Conservation (phyloP, 169 alveolate species). For the Condylostoma magnum region DNA sequence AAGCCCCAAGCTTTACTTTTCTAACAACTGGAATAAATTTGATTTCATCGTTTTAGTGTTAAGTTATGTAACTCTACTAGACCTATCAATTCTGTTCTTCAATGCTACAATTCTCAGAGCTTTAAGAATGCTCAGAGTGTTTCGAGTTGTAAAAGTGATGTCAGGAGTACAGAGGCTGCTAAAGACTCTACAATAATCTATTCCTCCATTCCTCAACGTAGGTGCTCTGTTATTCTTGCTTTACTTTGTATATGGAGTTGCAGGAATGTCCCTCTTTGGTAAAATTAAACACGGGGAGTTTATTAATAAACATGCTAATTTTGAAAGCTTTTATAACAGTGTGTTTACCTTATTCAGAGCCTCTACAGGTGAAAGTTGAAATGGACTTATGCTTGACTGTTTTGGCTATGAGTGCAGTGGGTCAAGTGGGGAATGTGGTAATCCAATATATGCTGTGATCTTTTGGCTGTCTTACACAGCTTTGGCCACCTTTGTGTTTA, state of each 20-base stretch:
- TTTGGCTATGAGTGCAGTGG: slow-evolving; percentile 34
- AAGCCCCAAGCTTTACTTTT: slow-evolving; percentile 64
- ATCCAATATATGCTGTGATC: slow-evolving; percentile 35
- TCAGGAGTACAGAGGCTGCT: slow-evolving; percentile 71
- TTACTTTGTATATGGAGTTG: slow-evolving; percentile 69
- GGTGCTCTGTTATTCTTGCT: slow-evolving; percentile 63
- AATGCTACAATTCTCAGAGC: slow-evolving; percentile 71
- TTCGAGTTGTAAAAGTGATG: slow-evolving; percentile 71
- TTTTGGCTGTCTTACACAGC: slow-evolving; percentile 54
- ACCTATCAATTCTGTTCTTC: slow-evolving; percentile 39
- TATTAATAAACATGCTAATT: slow-evolving; percentile 61
- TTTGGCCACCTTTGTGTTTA: slow-evolving; percentile 42
- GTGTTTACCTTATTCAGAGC: slow-evolving; percentile 56
- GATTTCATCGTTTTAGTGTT: slow-evolving; percentile 74
- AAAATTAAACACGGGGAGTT: slow-evolving; percentile 38
- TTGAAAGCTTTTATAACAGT: slow-evolving; percentile 67
- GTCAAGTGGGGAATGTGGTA: slow-evolving; percentile 20
- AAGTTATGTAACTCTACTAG: slow-evolving; percentile 42
- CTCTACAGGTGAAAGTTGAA: slow-evolving; percentile 80
- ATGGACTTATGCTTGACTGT: slow-evolving; percentile 57
- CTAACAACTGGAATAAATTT: slow-evolving; percentile 75
- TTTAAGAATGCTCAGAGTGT: slow-evolving; percentile 76
- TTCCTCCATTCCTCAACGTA: slow-evolving; percentile 70
- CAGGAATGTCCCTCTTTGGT: slow-evolving; percentile 74
- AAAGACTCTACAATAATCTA: slow-evolving; percentile 70